These are phyloP conservation scores for Termitomyces sp. DNA, from an alignment of 768 basidiomycete species.

Conservation along the genomic window DNA sequence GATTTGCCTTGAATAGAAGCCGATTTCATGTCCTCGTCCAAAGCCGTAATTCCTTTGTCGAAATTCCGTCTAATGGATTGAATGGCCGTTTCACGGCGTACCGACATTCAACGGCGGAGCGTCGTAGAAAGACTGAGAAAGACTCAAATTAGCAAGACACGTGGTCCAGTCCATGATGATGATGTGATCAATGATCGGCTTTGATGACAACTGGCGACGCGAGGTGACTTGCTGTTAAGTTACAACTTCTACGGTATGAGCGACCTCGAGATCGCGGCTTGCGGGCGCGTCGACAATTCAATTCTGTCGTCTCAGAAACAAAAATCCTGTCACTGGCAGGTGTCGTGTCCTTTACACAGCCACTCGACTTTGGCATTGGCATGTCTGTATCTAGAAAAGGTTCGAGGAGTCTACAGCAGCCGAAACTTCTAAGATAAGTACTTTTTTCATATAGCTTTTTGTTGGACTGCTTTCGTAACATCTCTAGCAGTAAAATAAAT, in stretches of 20 bases:
- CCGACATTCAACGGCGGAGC: conserved; percentile 21
- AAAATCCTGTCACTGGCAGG: neutral
- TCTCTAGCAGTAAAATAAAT: neutral
- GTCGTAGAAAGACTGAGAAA: neutral
- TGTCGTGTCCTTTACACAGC: neutral
- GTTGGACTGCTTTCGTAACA: neutral
- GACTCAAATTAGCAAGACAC: neutral
- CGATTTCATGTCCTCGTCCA: conserved; percentile 34
- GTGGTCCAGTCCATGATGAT: neutral
- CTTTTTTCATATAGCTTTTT: neutral
- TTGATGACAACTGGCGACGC: neutral
- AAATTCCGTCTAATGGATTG: conserved; percentile 11
- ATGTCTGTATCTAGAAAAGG: neutral
- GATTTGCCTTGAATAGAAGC: conserved; percentile 27
- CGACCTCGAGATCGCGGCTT: neutral
- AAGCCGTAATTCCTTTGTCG: conserved; percentile 10
- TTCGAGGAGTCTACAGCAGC: neutral
- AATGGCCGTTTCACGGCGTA: conserved; percentile 16
- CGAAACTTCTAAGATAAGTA: neutral
- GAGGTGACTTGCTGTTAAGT: neutral
- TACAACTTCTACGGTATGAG: neutral
- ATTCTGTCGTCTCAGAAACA: neutral
- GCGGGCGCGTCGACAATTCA: neutral
- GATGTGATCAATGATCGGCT: neutral
- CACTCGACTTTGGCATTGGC: conserved; percentile 1